These are phyloP conservation scores for Tricholoma bakamatsutake DNA, from an alignment of 768 basidiomycete genomes.

Conservation along the genomic window DNA sequence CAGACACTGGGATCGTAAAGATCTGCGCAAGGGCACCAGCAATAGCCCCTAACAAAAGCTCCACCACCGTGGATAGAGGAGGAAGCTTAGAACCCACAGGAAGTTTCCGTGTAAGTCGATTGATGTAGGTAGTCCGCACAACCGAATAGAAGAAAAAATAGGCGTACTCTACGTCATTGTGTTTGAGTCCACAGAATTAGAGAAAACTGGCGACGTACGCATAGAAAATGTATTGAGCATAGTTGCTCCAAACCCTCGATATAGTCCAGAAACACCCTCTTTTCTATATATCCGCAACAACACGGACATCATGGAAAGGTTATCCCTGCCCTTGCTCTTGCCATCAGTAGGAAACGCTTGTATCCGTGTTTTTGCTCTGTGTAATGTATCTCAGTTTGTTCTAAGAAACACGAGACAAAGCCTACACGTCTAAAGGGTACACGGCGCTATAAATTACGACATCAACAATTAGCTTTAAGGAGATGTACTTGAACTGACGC, in stretches of 20 bases:
- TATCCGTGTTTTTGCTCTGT: slow-evolving; percentile 89
- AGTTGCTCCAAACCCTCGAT: slow-evolving; percentile 89
- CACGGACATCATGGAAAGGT: slow-evolving; percentile 56
- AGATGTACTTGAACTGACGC: slow-evolving; percentile 53
- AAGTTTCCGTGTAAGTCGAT: slow-evolving; percentile 53
- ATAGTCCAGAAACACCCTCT: slow-evolving; percentile 80
- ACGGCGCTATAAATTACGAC: slow-evolving; percentile 53
- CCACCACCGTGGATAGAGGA: slow-evolving; percentile 66
- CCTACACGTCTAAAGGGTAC: slow-evolving; percentile 93
- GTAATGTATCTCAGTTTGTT: slow-evolving; percentile 5
- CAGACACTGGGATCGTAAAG: slow-evolving; percentile 96
- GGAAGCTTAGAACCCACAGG: slow-evolving; percentile 57
- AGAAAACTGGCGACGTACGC: slow-evolving; percentile 52
- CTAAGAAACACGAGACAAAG: slow-evolving; percentile 8
- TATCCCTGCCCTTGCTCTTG: slow-evolving; percentile 47
- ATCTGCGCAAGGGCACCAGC: slow-evolving; percentile 95
- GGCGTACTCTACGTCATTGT: slow-evolving; percentile 78
- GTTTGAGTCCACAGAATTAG: slow-evolving; percentile 5
- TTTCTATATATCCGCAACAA: slow-evolving; percentile 66
- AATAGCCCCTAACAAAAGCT: slow-evolving; percentile 82
- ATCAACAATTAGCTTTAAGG: slow-evolving; percentile 3
- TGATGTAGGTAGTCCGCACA: slow-evolving; percentile 79
- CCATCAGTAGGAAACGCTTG: slow-evolving; percentile 61
- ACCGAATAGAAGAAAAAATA: slow-evolving; percentile 99
- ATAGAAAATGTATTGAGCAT: slow-evolving; percentile 99